Evolutionary conservation across 495 filamentous ascomycete genomes (phyloP).

Genomic region (Jackrogersella minutella): DNA sequence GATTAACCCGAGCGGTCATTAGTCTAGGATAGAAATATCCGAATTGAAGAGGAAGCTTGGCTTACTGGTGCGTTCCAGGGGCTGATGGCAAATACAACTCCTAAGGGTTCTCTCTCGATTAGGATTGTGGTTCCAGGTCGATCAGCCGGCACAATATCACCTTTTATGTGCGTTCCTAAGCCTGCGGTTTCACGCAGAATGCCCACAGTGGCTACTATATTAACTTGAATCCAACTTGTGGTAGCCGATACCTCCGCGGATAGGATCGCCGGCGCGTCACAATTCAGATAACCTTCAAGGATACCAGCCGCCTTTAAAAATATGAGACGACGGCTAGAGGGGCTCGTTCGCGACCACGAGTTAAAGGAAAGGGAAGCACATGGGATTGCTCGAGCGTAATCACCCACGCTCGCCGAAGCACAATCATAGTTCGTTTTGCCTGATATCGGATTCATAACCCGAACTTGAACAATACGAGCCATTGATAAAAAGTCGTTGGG

Average conservation of each 20-base stretch:
- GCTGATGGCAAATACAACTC: neutral
- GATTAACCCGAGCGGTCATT: neutral
- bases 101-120: neutral
- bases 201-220: neutral
- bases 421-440: neutral
- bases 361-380: neutral
- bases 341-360: neutral
- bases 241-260: neutral
- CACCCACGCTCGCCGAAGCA: neutral
- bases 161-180: neutral
- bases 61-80: neutral
- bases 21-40: neutral
- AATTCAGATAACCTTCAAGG: neutral
- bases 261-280: neutral
- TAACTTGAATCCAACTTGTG: neutral
- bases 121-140: neutral
- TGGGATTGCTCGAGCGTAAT: neutral
- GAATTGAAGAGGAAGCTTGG: neutral
- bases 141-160: neutral
- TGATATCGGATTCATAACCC: neutral
- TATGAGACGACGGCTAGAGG: neutral
- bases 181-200: neutral
- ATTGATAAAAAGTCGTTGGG: neutral
- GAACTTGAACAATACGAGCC: neutral
- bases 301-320: neutral